A percentile compares a stretch with the other conserved stretches of the same genome.
These are phyloP conservation scores for Beverwykella pulmonaria DNA, from an alignment of 495 filamentous ascomycete genomes.

Conservation along the genomic window DNA sequence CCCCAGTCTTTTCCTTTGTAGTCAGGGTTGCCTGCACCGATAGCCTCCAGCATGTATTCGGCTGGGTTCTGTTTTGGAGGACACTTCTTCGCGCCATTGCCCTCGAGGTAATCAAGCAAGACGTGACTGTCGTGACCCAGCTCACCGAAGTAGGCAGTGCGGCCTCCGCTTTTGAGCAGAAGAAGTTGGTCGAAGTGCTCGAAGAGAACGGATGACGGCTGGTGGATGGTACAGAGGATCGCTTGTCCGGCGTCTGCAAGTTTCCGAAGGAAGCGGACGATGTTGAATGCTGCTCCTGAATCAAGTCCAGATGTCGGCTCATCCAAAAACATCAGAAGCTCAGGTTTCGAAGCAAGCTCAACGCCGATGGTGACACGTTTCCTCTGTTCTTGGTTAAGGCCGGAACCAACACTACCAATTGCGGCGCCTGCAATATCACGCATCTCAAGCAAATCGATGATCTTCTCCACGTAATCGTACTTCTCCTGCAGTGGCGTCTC, in stretches of 20 bases:
- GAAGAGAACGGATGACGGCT: constrained; percentile 83
- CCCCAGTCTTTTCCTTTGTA: constrained; percentile 65
- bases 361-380: constrained; percentile 92
- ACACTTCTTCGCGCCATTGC: constrained; percentile 63
- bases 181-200: constrained; percentile 75
- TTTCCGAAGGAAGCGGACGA: constrained; percentile 84
- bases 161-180: constrained; percentile 65
- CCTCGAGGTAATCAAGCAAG: constrained; percentile 52
- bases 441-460: constrained; percentile 80
- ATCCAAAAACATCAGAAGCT: constrained; percentile 84
- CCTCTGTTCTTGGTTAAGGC: constrained; percentile 87
- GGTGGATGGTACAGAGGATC: constrained; percentile 93
- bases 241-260: constrained; percentile 81
- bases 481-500: constrained; percentile 71
- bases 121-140: constrained; percentile 61
- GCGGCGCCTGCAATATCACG: constrained; percentile 81
- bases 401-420: constrained; percentile 73
- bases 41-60: constrained; percentile 71
- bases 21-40: constrained; percentile 65
- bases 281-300: constrained; percentile 82
- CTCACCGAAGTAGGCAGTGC: constrained; percentile 70
- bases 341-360: constrained; percentile 81
- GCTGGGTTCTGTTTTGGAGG: constrained; percentile 62
- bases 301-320: constrained; percentile 91
- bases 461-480: constrained; percentile 79